These are phyloP conservation scores for Gnaphalium uliginosum DNA, from an alignment of 129 eudicot genomes.

Conservation along the genomic window DNA sequence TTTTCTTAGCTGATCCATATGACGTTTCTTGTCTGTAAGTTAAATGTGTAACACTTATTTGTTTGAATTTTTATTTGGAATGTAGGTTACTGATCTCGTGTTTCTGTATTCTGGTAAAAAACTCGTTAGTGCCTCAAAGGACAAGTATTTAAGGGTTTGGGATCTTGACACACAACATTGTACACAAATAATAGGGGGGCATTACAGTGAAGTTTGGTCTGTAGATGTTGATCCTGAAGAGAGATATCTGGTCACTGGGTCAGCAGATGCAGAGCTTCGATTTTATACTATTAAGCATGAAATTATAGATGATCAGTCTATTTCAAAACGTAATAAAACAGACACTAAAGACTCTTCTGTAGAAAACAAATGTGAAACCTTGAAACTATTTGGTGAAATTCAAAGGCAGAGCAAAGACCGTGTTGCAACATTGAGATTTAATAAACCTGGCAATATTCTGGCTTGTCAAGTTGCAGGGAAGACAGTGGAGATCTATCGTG, in stretches of 20 bases:
- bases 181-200: slow-evolving; percentile 90
- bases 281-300: slow-evolving; percentile 66
- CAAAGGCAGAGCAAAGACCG: slow-evolving; percentile 83
- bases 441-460: slow-evolving; percentile 67
- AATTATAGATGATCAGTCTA: slow-evolving; percentile 33
- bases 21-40: neutral
- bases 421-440: slow-evolving; percentile 77
- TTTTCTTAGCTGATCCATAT: neutral
- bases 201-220: slow-evolving; percentile 98
- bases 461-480: slow-evolving; percentile 96
- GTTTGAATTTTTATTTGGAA: slow-evolving; percentile 12
- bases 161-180: slow-evolving; percentile 97
- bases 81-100: slow-evolving; percentile 88
- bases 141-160: slow-evolving; percentile 94
- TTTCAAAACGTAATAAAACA: slow-evolving; percentile 18
- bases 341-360: slow-evolving; percentile 30
- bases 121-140: slow-evolving; percentile 86
- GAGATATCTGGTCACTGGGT: slow-evolving; percentile 85
- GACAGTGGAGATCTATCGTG: slow-evolving; percentile 79
- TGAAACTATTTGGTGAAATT: slow-evolving; percentile 88
- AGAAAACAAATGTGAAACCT: slow-evolving; percentile 75
- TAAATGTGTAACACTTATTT: slow-evolving; percentile 7
- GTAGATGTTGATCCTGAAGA: slow-evolving; percentile 70
- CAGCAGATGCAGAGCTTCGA: slow-evolving; percentile 83
- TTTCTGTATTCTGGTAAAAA: slow-evolving; percentile 83